Conservation (phyloP, 2,329 filamentous ascomycete genomes). For the Verticillium nonalfalfae region DNA sequence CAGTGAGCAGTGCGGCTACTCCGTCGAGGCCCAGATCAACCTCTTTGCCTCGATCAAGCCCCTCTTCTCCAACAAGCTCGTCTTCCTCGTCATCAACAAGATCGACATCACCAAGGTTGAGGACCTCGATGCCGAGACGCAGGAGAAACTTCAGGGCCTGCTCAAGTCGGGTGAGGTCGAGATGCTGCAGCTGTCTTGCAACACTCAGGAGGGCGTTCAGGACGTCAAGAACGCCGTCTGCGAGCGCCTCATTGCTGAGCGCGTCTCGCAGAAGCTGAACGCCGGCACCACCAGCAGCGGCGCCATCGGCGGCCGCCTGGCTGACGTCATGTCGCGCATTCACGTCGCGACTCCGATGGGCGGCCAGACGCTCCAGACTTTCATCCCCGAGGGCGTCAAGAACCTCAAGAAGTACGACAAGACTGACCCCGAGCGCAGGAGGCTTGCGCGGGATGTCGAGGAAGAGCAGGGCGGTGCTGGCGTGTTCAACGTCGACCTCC, state of each 20-base stretch:
- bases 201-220: constrained; percentile 90
- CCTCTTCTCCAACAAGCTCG: constrained; percentile 92
- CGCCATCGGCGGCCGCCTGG: constrained; percentile 71
- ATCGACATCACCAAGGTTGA: constrained; percentile 87
- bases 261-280: constrained; percentile 94
- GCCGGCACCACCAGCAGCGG: constrained; percentile 75
- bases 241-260: constrained; percentile 84
- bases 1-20: constrained; percentile 94
- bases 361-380: constrained; percentile 71
- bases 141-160: constrained; percentile 71
- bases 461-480: constrained; percentile 90
- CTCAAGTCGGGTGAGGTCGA: constrained; percentile 87
- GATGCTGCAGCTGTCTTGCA: constrained; percentile 88
- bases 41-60: constrained; percentile 97
- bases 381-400: constrained; percentile 81
- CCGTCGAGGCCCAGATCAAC: constrained; percentile 84
- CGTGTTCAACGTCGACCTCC: constrained; percentile 91
- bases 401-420: constrained; percentile 84
- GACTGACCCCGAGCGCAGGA: constrained; percentile 75
- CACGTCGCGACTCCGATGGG: constrained; percentile 94
- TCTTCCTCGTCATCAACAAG: constrained; percentile 98
- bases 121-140: constrained; percentile 73
- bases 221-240: constrained; percentile 93
- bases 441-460: constrained; percentile 79
- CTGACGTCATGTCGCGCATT: constrained; percentile 87